phyloP scores from a whole-genome alignment of 257 asterid species.

The Salvia miltiorrhiza region DNA sequence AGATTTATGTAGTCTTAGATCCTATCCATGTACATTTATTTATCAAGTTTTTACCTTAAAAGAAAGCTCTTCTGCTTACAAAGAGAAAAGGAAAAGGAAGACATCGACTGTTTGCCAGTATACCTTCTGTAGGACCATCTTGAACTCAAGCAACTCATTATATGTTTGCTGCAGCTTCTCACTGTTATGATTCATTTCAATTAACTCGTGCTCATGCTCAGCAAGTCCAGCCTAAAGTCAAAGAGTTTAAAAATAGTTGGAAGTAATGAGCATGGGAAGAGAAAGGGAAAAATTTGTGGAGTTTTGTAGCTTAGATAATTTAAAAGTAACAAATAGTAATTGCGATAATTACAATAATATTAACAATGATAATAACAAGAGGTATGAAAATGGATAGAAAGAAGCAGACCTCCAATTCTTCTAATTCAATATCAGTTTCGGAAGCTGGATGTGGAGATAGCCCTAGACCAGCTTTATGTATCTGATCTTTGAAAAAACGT shows the following conservation, averaged over 20 bases:
- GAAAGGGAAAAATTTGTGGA: not conserved
- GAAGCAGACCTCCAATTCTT: slow-evolving; percentile 79
- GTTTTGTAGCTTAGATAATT: not conserved
- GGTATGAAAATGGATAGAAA: not conserved
- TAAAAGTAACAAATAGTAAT: not conserved
- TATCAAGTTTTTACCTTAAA: not conserved
- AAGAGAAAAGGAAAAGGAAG: slow-evolving; percentile 10
- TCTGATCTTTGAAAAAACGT: slow-evolving; percentile 82
- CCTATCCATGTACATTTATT: not conserved
- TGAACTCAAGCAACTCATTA: slow-evolving; percentile 97
- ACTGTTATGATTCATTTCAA: slow-evolving; percentile 86
- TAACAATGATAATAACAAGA: not conserved
- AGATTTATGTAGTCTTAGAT: not conserved
- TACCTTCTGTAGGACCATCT: slow-evolving; percentile 97
- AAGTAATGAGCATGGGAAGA: slow-evolving; percentile 7
- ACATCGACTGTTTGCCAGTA: slow-evolving; percentile 9
- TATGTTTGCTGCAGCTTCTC: slow-evolving; percentile 85
- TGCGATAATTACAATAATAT: not conserved
- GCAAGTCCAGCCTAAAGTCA: slow-evolving; percentile 54
- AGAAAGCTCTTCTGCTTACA: not conserved
- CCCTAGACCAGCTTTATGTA: slow-evolving; percentile 76
- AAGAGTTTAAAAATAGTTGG: slow-evolving; percentile 2
- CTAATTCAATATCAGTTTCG: slow-evolving; percentile 83
- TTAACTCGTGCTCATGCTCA: slow-evolving; percentile 92
- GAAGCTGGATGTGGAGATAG: slow-evolving; percentile 72